Base-by-base conservation (phyloP, 2,329 filamentous ascomycete genomes). In the Aspergillus floridensis region DNA sequence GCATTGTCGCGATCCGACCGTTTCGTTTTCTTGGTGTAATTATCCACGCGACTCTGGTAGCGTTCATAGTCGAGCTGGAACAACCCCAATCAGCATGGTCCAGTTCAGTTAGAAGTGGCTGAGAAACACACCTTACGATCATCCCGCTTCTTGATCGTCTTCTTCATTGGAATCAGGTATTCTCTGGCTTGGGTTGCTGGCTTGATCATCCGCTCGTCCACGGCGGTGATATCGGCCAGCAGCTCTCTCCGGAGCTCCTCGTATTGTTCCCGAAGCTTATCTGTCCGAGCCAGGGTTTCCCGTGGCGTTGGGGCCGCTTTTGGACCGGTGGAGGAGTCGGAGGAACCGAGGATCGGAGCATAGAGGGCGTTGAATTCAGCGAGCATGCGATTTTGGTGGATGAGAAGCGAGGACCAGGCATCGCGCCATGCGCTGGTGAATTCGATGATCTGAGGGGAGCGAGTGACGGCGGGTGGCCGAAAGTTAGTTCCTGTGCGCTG, bases 71-170 rank as follows among this genome's bases (percentile, higher is more conserved):
- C 92, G 60, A 93, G 73, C 82, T 87, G 31, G 29, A n/a, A 22
- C 12, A 35, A 5, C 16, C 21, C 35, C 35, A 29, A 32, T 44
- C 47, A 22, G 52, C 29, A 35, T 19, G 5, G n/a, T 24, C 5
- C 12, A 22, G 24, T 14, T 21, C 10, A 21, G 48, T 16, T 3
- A 26, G 2, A 51, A 24, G 7, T 29, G n/a, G 22, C n/a, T 21
- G 14, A 22, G 29, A 16, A 22, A 59, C 65, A 8, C 22, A 84
- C 82, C 77, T 91, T 88, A 76, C 87, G 90, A 68, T 93, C 90
- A 71, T 95, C 90, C 50, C 92, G 82, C 74, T 91, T 92, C 77
- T 93, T 95, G 70, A 96, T 91, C 1, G 87, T 88, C 77, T 92
- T 95, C 69, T 89, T 88, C 72, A 95, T 81, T 2, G 89, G 87